These are phyloP conservation scores for Phlebiopsis flavidoalba DNA, from an alignment of 768 basidiomycete species.

Conservation along the genomic window DNA sequence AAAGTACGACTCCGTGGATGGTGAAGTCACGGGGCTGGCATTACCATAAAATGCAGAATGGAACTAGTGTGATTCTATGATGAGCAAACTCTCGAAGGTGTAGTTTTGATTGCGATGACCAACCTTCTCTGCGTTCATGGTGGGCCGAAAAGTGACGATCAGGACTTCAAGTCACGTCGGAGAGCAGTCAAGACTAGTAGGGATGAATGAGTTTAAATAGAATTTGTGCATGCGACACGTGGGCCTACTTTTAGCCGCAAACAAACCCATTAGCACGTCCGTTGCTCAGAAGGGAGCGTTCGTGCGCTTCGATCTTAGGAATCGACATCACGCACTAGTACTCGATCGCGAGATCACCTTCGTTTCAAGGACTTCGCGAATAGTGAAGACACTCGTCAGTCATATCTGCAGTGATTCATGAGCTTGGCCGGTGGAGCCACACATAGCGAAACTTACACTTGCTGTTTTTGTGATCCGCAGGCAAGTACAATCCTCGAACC, in stretches of 20 bases:
- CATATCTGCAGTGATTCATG: conserved; percentile 62
- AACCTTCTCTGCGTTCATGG: conserved; percentile 99
- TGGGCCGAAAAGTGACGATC: conserved; percentile 97
- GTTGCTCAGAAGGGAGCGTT: conserved; percentile 96
- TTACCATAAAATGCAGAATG: conserved; percentile 93
- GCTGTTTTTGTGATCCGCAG: conserved; percentile 89
- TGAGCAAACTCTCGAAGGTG: background rate
- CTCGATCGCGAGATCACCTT: conserved; percentile 95
- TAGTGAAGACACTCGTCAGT: conserved; percentile 96
- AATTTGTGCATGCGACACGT: background rate
- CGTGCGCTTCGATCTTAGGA: conserved; percentile 99
- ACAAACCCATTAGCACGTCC: conserved; percentile 95
- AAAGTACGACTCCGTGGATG: conserved; percentile 93
- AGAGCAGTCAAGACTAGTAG: conserved; percentile 58
- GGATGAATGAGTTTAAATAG: background rate
- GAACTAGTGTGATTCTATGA: conserved; percentile 55
- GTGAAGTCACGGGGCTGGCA: conserved; percentile 92
- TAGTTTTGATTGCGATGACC: conserved; percentile 5
- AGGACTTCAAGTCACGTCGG: conserved; percentile 89
- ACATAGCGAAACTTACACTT: conserved; percentile 64
- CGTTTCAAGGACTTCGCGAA: conserved; percentile 98
- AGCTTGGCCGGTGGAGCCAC: background rate
- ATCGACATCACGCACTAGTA: conserved; percentile 96
- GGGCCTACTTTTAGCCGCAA: conserved; percentile 81
- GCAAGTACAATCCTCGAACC: conserved; percentile 98